Base-by-base conservation (phyloP, 2,329 filamentous ascomycete species). In the Botryotinia calthae region DNA sequence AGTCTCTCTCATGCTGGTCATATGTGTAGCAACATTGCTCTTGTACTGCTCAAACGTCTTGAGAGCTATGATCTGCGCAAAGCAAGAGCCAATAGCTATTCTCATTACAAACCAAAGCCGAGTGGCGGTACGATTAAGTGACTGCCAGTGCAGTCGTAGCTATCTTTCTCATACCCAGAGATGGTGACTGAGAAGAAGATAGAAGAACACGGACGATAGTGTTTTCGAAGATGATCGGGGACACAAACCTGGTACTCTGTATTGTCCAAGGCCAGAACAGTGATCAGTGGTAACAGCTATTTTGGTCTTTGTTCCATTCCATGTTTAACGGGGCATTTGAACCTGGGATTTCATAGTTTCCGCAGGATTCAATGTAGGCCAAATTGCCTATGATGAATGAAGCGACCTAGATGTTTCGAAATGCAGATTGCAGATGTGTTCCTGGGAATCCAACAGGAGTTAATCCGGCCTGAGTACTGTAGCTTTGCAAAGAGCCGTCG, bases 391-490 rank as follows among this genome's bases (percentile, higher is more conserved):
- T 18, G 28, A 58, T 1, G 22, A 20, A 22, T 34, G 28, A 34
- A 58, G 28, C 8, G 16, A 8, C 18, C 16, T 34, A 34, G 4
- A 31, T 22, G 16, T 20, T 34, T 58, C 28, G 28, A 31, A 20
- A 22, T 34, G 28, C 28, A 58, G 28, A 34, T 58, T 34, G 28
- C 56, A 9, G 8, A 58, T 93, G 92, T 62, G 93, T 93, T 78
- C 91, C 92, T 76, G 93, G 91, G 81, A 91, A 97, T 72, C 86
- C 90, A 69, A 84, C 85, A 72, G 88, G 89, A 77, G 87, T 90
- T 83, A 89, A 90, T 78, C 87, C 91, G 79, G 90, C 93, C 81
- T 95, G 93, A 71, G 95, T 89, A 78, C 88, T 91, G 80, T 89
- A 91, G 40, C 85, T 84, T 81, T 88, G 88, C 78, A 87, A 91